These are phyloP conservation scores for Aspergillus tamarii DNA, from an alignment of 2,329 filamentous ascomycete species.

Conservation along the genomic window DNA sequence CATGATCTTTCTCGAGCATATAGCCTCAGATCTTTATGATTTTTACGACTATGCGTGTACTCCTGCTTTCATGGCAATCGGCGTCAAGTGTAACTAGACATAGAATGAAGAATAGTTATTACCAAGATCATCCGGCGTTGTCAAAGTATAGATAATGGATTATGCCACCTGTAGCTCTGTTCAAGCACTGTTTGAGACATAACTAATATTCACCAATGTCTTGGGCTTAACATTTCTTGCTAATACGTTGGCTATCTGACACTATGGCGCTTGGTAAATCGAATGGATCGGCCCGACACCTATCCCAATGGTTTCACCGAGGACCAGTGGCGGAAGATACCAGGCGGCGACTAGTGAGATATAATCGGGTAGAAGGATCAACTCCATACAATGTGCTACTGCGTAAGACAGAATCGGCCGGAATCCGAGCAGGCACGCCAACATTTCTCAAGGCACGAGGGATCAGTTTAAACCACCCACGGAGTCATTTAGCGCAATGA, in stretches of 20 bases:
- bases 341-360: background rate
- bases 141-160: too few relatives aligned
- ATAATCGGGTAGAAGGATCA: accelerated
- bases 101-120: background rate
- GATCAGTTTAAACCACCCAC: background rate
- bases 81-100: background rate
- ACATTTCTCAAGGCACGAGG: background rate
- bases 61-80: background rate
- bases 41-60: background rate
- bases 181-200: accelerated
- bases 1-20: background rate
- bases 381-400: background rate
- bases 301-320: background rate
- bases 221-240: too few relatives aligned
- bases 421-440: background rate
- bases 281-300: background rate
- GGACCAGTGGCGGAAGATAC: background rate
- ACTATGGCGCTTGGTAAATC: background rate
- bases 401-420: background rate
- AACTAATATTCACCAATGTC: too few relatives aligned
- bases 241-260: too few relatives aligned
- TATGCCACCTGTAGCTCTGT: too few relatives aligned
- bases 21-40: background rate
- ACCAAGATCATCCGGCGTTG: background rate
- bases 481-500: background rate